Percentiles rank a stretch among this genome's conserved stretches.
phyloP scores from a whole-genome alignment of 2,329 filamentous ascomycete species.

The Colletotrichum kahawae region DNA sequence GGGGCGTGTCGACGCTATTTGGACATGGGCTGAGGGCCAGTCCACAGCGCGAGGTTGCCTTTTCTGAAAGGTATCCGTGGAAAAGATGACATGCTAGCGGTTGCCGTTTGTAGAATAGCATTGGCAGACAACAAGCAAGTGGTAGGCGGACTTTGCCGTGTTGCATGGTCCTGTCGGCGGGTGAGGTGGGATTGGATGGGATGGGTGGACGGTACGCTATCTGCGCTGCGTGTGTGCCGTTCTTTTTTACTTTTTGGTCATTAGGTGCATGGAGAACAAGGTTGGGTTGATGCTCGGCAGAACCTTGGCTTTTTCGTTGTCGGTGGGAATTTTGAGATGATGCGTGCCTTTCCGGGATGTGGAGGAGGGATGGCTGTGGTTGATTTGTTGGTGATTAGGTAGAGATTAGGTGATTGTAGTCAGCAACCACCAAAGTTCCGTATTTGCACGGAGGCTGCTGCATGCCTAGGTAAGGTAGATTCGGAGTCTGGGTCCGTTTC shows the following conservation, averaged over 20 bases:
- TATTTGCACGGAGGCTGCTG: neutral
- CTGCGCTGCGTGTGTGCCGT: neutral
- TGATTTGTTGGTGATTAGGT: slow-evolving; percentile 1
- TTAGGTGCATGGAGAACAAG: neutral
- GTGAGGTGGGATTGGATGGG: neutral
- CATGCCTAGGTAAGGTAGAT: neutral
- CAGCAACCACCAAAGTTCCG: neutral
- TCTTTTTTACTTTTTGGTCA: neutral
- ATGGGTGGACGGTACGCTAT: neutral
- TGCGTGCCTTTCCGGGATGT: neutral
- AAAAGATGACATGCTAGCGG: neutral
- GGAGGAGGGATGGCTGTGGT: neutral
- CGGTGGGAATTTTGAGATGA: neutral
- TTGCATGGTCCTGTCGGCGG: neutral
- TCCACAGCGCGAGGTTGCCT: neutral
- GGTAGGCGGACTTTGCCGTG: neutral
- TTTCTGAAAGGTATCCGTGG: neutral
- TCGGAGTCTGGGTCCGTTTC: neutral
- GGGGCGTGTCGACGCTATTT: neutral
- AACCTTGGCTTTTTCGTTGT: neutral
- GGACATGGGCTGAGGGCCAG: neutral
- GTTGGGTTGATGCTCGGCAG: neutral
- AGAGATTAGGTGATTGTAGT: neutral
- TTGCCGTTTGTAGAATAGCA: neutral
- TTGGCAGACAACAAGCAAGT: neutral